phyloP scores from a whole-genome alignment of 192 early-diverging fungal species.

The Rhizophagus clarus region DNA sequence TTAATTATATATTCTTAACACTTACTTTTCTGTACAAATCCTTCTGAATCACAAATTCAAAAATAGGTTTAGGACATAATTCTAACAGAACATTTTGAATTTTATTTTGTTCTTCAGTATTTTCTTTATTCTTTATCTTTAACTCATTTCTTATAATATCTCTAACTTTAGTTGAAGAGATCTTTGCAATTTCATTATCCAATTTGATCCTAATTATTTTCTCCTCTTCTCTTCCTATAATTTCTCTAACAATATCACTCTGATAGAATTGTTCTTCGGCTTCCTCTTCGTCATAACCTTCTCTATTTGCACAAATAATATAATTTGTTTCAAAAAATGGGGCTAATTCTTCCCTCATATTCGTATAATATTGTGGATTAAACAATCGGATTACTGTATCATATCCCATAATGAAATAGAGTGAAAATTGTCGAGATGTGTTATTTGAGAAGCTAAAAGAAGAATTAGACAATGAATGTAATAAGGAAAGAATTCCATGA shows the following conservation, averaged over 20 bases:
- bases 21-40: background rate
- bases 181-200: constrained; percentile 13
- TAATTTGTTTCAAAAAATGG: constrained; percentile 58
- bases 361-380: constrained; percentile 71
- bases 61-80: background rate
- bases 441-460: background rate
- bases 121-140: background rate
- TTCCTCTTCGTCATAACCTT: constrained; percentile 34
- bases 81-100: background rate
- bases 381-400: constrained; percentile 80
- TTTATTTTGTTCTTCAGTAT: background rate
- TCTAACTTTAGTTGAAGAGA: constrained; percentile 7
- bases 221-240: background rate
- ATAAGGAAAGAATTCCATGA: constrained; percentile 40
- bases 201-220: constrained; percentile 20
- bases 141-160: background rate
- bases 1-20: background rate
- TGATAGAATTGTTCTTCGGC: background rate
- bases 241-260: constrained; percentile 1
- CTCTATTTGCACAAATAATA: constrained; percentile 53
- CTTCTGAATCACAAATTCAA: background rate
- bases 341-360: constrained; percentile 46
- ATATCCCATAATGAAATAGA: constrained; percentile 77
- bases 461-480: background rate
- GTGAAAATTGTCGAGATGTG: constrained; percentile 30